Evolutionary conservation across 352 stramenopile species (phyloP).

Genomic region (Phytophthora podocarpi): DNA sequence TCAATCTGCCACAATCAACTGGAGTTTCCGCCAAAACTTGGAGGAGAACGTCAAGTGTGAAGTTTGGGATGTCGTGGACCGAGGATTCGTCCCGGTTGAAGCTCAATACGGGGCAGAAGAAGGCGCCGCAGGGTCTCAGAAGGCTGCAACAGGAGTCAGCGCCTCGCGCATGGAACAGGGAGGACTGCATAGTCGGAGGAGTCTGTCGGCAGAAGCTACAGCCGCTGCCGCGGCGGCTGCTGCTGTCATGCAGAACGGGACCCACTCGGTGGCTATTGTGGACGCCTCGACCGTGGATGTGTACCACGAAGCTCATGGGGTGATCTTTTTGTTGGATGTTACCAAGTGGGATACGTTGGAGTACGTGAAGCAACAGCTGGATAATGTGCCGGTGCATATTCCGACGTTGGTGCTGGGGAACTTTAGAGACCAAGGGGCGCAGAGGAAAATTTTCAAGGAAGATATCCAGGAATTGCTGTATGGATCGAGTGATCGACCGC

Average conservation of each 20-base stretch:
- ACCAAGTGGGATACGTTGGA: constrained; percentile 81
- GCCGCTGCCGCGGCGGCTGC: constrained; percentile 23
- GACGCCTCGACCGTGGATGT: constrained; percentile 90
- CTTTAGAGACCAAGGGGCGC: constrained; percentile 67
- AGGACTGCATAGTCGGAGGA: constrained; percentile 19
- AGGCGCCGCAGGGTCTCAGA: not conserved
- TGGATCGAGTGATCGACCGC: constrained; percentile 35
- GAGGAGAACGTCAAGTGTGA: constrained; percentile 92
- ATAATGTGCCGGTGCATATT: constrained; percentile 76
- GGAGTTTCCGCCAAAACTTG: constrained; percentile 61
- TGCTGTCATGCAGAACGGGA: constrained; percentile 34
- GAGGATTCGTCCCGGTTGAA: constrained; percentile 49
- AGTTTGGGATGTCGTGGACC: constrained; percentile 92
- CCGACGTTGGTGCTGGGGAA: constrained; percentile 84
- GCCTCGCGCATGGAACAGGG: constrained; percentile 16
- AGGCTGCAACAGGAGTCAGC: not conserved
- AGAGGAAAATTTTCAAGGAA: constrained; percentile 87
- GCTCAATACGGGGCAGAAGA: not conserved
- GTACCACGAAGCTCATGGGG: constrained; percentile 88
- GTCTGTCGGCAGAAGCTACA: constrained; percentile 27
- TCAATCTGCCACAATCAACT: constrained; percentile 89
- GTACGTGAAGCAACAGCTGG: constrained; percentile 78
- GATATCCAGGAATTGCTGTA: constrained; percentile 84
- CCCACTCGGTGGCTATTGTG: constrained; percentile 69
- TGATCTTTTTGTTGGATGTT: constrained; percentile 90